Evolutionary conservation across 1,139 yeast genomes (phyloP).

Genomic region (Arxiozyma telluris): DNA sequence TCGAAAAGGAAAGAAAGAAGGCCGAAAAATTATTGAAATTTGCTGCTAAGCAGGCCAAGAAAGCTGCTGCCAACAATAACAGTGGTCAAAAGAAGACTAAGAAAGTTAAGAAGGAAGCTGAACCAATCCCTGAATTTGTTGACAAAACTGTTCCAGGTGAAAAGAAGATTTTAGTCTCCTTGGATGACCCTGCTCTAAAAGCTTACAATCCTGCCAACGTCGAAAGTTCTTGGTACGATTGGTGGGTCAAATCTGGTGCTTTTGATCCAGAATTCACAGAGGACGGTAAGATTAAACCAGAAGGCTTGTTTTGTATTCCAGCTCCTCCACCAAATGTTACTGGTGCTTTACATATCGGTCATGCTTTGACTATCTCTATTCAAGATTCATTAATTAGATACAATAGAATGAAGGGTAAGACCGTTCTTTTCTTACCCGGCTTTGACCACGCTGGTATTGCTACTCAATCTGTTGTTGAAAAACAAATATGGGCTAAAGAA

Average conservation of each 20-base stretch:
- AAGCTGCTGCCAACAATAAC: constrained; percentile 34
- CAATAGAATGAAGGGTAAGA: constrained; percentile 95
- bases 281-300: constrained; percentile 69
- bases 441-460: constrained; percentile 99
- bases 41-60: constrained; percentile 84
- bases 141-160: constrained; percentile 84
- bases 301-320: constrained; percentile 82
- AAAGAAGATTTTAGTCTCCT: constrained; percentile 72
- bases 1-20: constrained; percentile 91
- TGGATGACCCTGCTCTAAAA: constrained; percentile 89
- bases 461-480: constrained; percentile 97
- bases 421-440: constrained; percentile 89
- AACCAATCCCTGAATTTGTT: constrained; percentile 69
- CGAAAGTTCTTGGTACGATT: constrained; percentile 93
- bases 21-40: constrained; percentile 95
- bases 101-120: constrained; percentile 61
- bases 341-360: constrained; percentile 98
- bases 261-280: constrained; percentile 79
- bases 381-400: constrained; percentile 90
- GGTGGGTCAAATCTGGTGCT: constrained; percentile 90
- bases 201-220: constrained; percentile 90
- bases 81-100: constrained; percentile 42
- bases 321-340: constrained; percentile 99
- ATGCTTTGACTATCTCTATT: constrained; percentile 88
- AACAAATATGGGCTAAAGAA: constrained; percentile 84